Percentiles rank a stretch among this genome's conserved stretches.
Evolutionary conservation across 176 grass and related monocot genomes (phyloP).

Genomic region (Phoenix dactylifera): DNA sequence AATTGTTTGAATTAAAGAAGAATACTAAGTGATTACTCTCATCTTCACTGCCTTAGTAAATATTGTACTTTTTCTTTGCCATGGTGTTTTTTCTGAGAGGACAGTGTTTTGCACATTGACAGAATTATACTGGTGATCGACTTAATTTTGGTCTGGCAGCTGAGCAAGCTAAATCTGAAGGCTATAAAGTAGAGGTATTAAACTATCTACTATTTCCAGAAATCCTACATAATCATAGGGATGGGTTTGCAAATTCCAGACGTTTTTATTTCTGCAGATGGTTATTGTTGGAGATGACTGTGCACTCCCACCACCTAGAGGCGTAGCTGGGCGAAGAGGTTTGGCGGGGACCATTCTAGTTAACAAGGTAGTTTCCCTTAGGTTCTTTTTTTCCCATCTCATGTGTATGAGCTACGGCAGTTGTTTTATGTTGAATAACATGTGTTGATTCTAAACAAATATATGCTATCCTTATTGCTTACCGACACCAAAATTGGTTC

Average conservation of each 20-base stretch:
- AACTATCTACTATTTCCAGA: too few relatives aligned
- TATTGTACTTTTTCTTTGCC: too few relatives aligned
- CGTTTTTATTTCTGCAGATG: constrained; percentile 43
- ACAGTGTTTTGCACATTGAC: constrained; percentile 2
- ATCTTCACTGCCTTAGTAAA: too few relatives aligned
- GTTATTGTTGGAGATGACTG: constrained; percentile 99
- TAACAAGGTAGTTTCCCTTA: constrained; percentile 56
- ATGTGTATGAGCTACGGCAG: background rate
- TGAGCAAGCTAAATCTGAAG: constrained; percentile 98
- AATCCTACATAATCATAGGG: too few relatives aligned
- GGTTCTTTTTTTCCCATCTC: background rate
- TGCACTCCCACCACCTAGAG: constrained; percentile 83
- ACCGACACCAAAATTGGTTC: too few relatives aligned
- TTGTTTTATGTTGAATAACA: background rate
- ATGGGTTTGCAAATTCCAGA: too few relatives aligned
- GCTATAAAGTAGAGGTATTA: constrained; percentile 94
- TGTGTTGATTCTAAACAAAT: too few relatives aligned
- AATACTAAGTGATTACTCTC: too few relatives aligned
- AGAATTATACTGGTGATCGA: constrained; percentile 99
- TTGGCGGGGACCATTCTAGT: constrained; percentile 90
- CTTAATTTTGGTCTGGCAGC: constrained; percentile 99
- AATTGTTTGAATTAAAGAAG: too few relatives aligned
- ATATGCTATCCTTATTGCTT: too few relatives aligned
- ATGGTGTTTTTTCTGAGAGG: too few relatives aligned
- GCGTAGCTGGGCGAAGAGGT: constrained; percentile 96